Base-by-base conservation (phyloP, 371 early-diverging fungal genomes). In the Circinella umbellata region DNA sequence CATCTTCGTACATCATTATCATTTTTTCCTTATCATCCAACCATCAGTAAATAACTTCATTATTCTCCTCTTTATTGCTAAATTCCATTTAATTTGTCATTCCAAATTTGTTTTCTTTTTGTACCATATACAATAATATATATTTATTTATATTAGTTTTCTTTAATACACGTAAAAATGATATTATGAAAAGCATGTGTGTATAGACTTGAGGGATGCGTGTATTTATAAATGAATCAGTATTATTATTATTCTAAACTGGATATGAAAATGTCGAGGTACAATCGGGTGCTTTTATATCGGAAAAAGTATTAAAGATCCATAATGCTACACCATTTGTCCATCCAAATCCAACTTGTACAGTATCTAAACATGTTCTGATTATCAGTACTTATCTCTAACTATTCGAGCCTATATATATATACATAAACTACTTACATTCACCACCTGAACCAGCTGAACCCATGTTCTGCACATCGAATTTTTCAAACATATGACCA, bases 301-400 rank as follows among this genome's bases (percentile, higher is more conserved):
- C 70, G 7, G 80, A 69, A 79, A 84, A 94, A 8, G 63, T 65
- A 18, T 86, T 74, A 54, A 95, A 75, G 4, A 90, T 74, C 87
- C 88, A 89, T 47, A 95, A 76, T 14, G 89, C 76, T 42, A 94
- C 89, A 11, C 95, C 96, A 71, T 96, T 97, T 8, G 96, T 94
- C 96, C 96, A 96, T 3, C 98, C 98, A 84, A 97, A 97, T 9
- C 98, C 98, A 38, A 80, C 80, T 79, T 96, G 96, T 27, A 92
- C 87, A 3, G 74, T 73, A 76, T 96, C 71, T 71, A 17, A 53
- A 38, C 20, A 13, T 37, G 7, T 51, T 9, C 39, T 3, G 13
- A 27, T 27, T 27, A 27, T 27, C 2, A 9, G 42, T 11, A 42
- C 42, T 42, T 11, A 9, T 1, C 42, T 42, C 11, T 6, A 42